Evolutionary conservation across 1,284 basidiomycete genomes (phyloP).

Genomic region (Trametes versicolor): DNA sequence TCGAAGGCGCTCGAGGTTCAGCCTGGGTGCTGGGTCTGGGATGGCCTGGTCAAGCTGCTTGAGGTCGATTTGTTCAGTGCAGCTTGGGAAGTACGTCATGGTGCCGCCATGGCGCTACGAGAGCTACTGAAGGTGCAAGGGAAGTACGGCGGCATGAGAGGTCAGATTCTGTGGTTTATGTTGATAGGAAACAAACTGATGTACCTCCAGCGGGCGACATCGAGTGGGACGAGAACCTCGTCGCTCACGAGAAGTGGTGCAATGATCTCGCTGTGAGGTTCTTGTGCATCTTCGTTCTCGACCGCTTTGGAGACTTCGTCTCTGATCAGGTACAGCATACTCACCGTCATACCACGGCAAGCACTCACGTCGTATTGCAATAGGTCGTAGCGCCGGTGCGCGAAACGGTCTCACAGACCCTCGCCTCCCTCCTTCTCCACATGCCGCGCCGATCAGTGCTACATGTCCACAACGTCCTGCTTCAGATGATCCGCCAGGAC

Average conservation of each 20-base stretch:
- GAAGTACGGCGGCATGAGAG: slow-evolving; percentile 82
- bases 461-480: slow-evolving; percentile 85
- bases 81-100: slow-evolving; percentile 95
- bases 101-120: slow-evolving; percentile 91
- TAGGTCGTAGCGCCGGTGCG: slow-evolving; percentile 96
- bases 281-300: slow-evolving; percentile 92
- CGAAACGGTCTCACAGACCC: slow-evolving; percentile 95
- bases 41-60: slow-evolving; percentile 84
- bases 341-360: neutral
- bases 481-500: slow-evolving; percentile 95
- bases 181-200: neutral
- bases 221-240: slow-evolving; percentile 64
- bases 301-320: slow-evolving; percentile 98
- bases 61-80: slow-evolving; percentile 89
- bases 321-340: slow-evolving; percentile 78
- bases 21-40: slow-evolving; percentile 90
- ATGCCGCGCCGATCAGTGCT: slow-evolving; percentile 83
- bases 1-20: slow-evolving; percentile 78
- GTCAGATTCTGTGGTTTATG: slow-evolving; percentile 47
- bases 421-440: slow-evolving; percentile 89
- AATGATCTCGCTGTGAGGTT: slow-evolving; percentile 90
- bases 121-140: slow-evolving; percentile 93
- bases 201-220: slow-evolving; percentile 30
- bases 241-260: slow-evolving; percentile 86
- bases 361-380: neutral